Base-by-base conservation (phyloP, 352 stramenopile genomes). In the Phytophthora sojae region DNA sequence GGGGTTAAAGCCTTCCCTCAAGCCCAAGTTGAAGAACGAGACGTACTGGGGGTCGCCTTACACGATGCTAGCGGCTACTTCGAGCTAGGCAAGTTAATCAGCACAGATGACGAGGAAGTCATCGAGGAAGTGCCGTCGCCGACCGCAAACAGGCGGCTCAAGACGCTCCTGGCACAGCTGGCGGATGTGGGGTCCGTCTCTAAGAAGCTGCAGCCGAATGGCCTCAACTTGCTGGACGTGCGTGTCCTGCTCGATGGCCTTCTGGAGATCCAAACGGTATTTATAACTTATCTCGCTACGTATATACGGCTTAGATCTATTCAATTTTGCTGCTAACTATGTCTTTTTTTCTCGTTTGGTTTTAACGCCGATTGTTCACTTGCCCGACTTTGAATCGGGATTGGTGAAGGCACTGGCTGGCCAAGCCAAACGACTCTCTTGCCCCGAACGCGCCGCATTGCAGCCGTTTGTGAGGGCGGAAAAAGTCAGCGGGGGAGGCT, bases 11-110 rank as follows among this genome's bases (percentile, higher is more conserved):
- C 21, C 21, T 21, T 21, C 21, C 21, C 21, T 21, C 21, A 21
- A 21, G 21, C 21, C 21, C 21, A 21, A 21, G 21, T 21, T 21
- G 21, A 21, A 21, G 21, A 21, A 21, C 21, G 21, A 21, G 21
- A 21, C 21, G 21, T 21, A 21, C 21, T 21, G 21, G 21, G 21
- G 21, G 21, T 21, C 21, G 21, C 21, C 21, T 17, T 66, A 57
- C 15, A 4, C 49, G 11, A 71, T 71, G 26, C 56, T 66, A 1
- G 8, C 55, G 5, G 32, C n/a, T 57, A 71, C 17, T 29, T 61
- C 8, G 19, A 63, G 19, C 54, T 69, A 12, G 44, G 62, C 3
- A 54, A 69, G 32, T 69, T 58, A 8, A 49, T 69, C 44, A 62
- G 30, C 15, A 29, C 53, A 1, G 0, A 21, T 21, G 51, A 62